Evolutionary conservation across 2,329 filamentous ascomycete species (phyloP).

Genomic region (Geosmithia putterillii): DNA sequence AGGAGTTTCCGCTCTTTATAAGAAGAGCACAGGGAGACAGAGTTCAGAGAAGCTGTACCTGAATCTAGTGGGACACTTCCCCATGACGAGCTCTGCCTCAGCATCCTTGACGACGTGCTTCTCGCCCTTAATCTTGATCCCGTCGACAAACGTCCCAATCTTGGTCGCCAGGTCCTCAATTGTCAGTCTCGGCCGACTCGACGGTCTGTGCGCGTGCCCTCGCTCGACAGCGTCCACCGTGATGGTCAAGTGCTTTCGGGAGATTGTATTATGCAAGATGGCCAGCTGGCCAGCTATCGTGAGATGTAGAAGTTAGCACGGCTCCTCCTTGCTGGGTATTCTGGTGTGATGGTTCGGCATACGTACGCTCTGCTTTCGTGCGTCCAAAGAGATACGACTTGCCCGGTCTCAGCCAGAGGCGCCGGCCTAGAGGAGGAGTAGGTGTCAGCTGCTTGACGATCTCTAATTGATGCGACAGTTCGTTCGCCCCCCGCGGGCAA

Average conservation of each 20-base stretch:
- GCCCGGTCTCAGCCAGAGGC: conserved; percentile 75
- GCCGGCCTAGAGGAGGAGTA: conserved; percentile 21
- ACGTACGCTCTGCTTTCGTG: conserved; percentile 52
- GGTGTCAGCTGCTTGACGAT: too few species aligned
- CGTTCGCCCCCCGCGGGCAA: neutral
- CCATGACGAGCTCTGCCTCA: conserved; percentile 55
- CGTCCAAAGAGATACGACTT: conserved; percentile 79
- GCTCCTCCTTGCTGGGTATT: too few species aligned
- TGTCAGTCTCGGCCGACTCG: conserved; percentile 55
- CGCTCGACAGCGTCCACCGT: conserved; percentile 52
- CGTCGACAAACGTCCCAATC: conserved; percentile 70
- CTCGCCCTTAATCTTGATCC: conserved; percentile 52
- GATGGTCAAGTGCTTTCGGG: conserved; percentile 76
- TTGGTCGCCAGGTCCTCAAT: conserved; percentile 77
- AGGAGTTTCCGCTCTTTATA: too few species aligned
- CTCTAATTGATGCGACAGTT: neutral
- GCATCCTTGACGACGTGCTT: conserved; percentile 33
- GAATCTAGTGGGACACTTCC: conserved; percentile 53
- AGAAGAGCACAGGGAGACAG: too few species aligned
- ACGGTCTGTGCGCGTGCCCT: conserved; percentile 53
- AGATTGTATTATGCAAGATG: conserved; percentile 73
- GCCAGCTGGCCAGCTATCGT: conserved; percentile 48
- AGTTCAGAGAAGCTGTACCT: conserved; percentile 36
- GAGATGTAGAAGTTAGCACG: neutral
- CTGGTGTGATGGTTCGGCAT: neutral